Evolutionary conservation across 345 rosid genomes (phyloP).

Genomic region (Durio zibethinus): DNA sequence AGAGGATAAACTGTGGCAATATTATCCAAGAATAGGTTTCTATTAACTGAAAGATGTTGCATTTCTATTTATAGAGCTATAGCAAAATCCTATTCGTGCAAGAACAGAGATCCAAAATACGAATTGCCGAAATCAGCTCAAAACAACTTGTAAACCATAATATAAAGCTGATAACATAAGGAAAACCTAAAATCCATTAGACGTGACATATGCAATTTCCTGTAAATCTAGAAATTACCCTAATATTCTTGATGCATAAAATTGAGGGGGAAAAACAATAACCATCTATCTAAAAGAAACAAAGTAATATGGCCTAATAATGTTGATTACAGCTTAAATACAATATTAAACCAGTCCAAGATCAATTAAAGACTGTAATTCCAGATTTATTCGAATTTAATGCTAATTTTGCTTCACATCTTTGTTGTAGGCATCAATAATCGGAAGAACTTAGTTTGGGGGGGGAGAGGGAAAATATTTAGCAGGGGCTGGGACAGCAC

Average conservation of each 20-base stretch:
- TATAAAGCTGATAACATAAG: background rate
- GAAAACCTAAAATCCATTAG: background rate
- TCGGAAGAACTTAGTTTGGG: no score
- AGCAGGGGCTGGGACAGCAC: no score
- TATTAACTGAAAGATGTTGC: background rate
- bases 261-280: background rate
- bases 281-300: background rate
- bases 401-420: no score
- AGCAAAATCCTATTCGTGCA: background rate
- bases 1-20: background rate
- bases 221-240: background rate
- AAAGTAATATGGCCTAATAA: no score
- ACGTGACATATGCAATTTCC: background rate
- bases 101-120: background rate
- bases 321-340: no score
- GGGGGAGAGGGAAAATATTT: no score
- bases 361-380: no score
- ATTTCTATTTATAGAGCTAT: background rate
- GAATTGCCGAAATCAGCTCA: background rate
- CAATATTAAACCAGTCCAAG: no score
- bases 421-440: no score
- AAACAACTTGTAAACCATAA: background rate
- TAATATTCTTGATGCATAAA: background rate
- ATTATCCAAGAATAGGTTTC: background rate
- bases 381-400: no score